Conservation (phyloP, 192 early-diverging fungal species). For the Umbelopsis sp. region DNA sequence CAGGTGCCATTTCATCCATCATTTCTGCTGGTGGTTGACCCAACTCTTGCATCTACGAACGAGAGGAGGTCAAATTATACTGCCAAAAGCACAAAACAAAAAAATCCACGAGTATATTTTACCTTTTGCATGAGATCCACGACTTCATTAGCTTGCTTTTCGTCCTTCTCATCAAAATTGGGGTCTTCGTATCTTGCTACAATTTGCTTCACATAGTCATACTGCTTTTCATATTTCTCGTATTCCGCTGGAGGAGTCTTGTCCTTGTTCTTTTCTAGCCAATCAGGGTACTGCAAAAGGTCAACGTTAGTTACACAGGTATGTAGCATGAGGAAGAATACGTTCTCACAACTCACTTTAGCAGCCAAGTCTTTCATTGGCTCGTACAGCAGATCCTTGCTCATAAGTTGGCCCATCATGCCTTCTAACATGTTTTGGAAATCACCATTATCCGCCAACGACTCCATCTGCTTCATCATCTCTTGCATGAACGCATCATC, state of each 20-base stretch:
- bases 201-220: constrained; percentile 77
- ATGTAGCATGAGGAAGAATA: background rate
- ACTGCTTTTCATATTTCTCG: constrained; percentile 79
- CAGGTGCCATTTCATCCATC: constrained; percentile 89
- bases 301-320: background rate
- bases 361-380: constrained; percentile 89
- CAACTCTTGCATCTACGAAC: constrained; percentile 86
- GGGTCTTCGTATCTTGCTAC: constrained; percentile 79
- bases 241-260: constrained; percentile 71
- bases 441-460: constrained; percentile 66
- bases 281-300: constrained; percentile 80
- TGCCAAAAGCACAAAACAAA: background rate
- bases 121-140: constrained; percentile 95
- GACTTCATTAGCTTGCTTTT: constrained; percentile 70
- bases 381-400: constrained; percentile 92
- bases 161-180: constrained; percentile 66
- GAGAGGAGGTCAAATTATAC: constrained; percentile 20
- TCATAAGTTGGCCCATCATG: constrained; percentile 91
- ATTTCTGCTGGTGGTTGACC: constrained; percentile 95
- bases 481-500: constrained; percentile 63
- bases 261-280: constrained; percentile 80
- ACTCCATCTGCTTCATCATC: constrained; percentile 82
- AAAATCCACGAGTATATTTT: constrained; percentile 5
- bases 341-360: constrained; percentile 52
- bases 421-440: constrained; percentile 87